Percentiles rank a stretch among this genome's conserved stretches.
These are phyloP conservation scores for Ogataea henricii DNA, from an alignment of 805 yeast genomes.

Conservation along the genomic window DNA sequence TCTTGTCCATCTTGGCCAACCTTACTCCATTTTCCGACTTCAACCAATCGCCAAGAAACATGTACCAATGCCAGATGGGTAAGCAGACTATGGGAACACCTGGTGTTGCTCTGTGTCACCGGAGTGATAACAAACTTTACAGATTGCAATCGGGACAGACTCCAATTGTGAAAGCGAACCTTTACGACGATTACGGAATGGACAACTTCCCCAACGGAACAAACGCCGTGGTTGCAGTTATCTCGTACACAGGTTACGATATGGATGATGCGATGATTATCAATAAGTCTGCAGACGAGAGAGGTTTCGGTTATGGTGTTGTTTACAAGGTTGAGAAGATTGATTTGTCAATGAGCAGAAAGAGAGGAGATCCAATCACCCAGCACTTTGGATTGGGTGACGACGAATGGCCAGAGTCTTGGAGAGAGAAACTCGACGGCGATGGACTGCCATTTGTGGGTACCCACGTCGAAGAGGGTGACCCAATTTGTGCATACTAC, in stretches of 20 bases:
- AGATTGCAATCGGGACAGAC: constrained; percentile 94
- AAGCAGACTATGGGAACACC: constrained; percentile 99
- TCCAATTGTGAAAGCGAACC: constrained; percentile 90
- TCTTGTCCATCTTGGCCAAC: constrained; percentile 91
- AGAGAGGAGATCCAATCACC: constrained; percentile 91
- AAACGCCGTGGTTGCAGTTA: constrained; percentile 98
- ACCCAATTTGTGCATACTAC: constrained; percentile 89
- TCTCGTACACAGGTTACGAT: constrained; percentile 98
- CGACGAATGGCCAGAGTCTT: constrained; percentile 88
- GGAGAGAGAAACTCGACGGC: constrained; percentile 84
- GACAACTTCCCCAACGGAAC: constrained; percentile 98
- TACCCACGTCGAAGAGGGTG: constrained; percentile 87
- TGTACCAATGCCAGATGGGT: constrained; percentile 99
- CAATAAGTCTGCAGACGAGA: constrained; percentile 94
- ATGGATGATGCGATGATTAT: constrained; percentile 99
- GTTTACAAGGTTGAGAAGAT: constrained; percentile 93
- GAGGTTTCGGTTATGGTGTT: constrained; percentile 97
- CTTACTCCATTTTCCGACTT: constrained; percentile 97
- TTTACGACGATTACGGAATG: constrained; percentile 96
- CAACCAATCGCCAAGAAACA: constrained; percentile 98
- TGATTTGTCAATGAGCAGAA: constrained; percentile 73
- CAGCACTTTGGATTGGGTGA: constrained; percentile 93
- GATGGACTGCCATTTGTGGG: constrained; percentile 96
- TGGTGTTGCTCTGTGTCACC: constrained; percentile 88
- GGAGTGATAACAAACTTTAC: constrained; percentile 94